These are phyloP conservation scores for Paracamarosporium sp. DNA, from an alignment of 2,329 filamentous ascomycete genomes.

Conservation along the genomic window DNA sequence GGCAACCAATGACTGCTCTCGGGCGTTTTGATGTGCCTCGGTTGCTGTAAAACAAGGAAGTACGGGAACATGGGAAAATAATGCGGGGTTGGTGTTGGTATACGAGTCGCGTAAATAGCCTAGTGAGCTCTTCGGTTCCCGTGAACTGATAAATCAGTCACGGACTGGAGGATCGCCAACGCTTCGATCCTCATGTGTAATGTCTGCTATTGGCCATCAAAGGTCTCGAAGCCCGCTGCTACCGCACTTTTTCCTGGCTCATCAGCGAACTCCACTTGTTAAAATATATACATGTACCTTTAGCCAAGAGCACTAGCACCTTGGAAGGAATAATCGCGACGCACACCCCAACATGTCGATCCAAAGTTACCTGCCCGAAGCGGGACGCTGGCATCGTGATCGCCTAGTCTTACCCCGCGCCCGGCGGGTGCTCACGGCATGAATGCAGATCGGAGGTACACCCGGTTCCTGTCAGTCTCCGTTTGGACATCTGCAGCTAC, in stretches of 20 bases:
- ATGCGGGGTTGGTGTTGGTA: background rate
- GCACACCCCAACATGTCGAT: background rate
- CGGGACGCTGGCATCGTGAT: background rate
- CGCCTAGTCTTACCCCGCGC: background rate
- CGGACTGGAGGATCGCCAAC: background rate
- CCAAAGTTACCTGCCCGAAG: background rate
- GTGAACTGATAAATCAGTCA: background rate
- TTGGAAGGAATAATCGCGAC: background rate
- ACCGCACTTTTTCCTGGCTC: background rate
- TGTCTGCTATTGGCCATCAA: background rate
- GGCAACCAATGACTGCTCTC: background rate
- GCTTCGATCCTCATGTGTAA: background rate
- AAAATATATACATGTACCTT: too few species aligned
- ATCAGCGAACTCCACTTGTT: too few species aligned
- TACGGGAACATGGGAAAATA: background rate
- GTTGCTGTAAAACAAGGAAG: background rate
- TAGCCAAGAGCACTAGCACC: background rate
- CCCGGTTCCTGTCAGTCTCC: constrained; percentile 4
- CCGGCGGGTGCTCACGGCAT: background rate
- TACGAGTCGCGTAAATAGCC: background rate
- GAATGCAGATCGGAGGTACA: background rate
- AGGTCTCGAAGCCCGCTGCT: background rate
- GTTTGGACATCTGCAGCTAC: background rate
- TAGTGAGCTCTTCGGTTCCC: background rate
- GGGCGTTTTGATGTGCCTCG: background rate